Conservation (phyloP, 768 basidiomycete species). For the Rhodotorula diobovata region DNA sequence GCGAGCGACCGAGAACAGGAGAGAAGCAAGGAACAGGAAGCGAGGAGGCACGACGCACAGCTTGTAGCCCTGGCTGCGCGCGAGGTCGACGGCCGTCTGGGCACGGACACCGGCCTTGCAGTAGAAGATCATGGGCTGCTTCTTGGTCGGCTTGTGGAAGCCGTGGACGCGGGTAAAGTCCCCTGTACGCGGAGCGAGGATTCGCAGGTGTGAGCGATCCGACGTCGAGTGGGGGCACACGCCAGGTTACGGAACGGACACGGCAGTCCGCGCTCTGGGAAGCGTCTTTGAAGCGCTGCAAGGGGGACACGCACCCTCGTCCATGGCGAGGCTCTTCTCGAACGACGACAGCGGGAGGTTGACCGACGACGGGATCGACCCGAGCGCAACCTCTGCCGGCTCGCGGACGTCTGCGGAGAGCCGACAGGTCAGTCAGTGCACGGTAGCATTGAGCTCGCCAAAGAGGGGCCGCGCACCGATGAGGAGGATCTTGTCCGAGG, state of each 20-base stretch:
- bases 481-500: constrained; percentile 48
- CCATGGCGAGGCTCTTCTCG: constrained; percentile 60
- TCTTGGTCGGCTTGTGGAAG: constrained; percentile 65
- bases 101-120: constrained; percentile 85
- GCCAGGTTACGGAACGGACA: no score
- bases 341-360: constrained; percentile 81
- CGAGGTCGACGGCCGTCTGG: constrained; percentile 72
- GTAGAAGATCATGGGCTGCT: constrained; percentile 79
- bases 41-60: constrained; percentile 56
- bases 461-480: constrained; percentile 16
- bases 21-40: not conserved
- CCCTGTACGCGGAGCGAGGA: constrained; percentile 40
- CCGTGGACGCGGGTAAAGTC: constrained; percentile 63
- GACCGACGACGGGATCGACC: constrained; percentile 86
- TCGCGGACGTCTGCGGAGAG: constrained; percentile 74
- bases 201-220: not conserved
- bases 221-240: not conserved
- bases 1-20: not conserved
- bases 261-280: no score
- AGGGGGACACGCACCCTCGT: constrained; percentile 39
- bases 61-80: constrained; percentile 71
- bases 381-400: constrained; percentile 81
- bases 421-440: not conserved
- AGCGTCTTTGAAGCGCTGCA: not conserved
- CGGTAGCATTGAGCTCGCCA: not conserved